Base-by-base conservation (phyloP, 2,329 filamentous ascomycete species). In the Trichothecium sympodiale region DNA sequence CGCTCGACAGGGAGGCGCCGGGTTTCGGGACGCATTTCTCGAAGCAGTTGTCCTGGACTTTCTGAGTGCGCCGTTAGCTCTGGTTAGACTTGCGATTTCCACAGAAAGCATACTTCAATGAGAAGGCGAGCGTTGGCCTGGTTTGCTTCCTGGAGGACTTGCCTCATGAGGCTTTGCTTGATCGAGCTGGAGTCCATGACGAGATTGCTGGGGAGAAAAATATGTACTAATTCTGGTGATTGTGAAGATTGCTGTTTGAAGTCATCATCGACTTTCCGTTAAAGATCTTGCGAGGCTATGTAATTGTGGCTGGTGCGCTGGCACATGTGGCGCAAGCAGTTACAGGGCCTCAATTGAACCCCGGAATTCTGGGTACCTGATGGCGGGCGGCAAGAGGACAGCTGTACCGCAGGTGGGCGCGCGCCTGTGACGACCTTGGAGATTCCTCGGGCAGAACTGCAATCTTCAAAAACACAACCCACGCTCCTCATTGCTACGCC, bases 21-120 rank as follows among this genome's bases (percentile, higher is more conserved):
- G 83, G 80, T 51, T 80, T 77, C 34, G 80, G 68, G 13, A 88
- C 64, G 59, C 83, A 89, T 56, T 77, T 78, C 32, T 83, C 74
- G 64, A 86, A 89, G 66, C 83, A 89, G 60, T 80, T 77, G 49
- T 83, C 72, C 60, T 87, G 84, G 58, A 88, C 71, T 74, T 83
- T 86, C 80, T 86, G 40, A 32, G n/a, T n/a, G n/a, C n/a, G n/a
- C n/a, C n/a, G n/a, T n/a, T n/a, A n/a, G n/a, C n/a, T n/a, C n/a
- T n/a, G n/a, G n/a, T n/a, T n/a, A n/a, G n/a, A n/a, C n/a, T n/a
- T n/a, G n/a, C n/a, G n/a, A n/a, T n/a, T n/a, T n/a, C n/a, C n/a
- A n/a, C 13, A 20, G 30, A 14, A n/a, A 30, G 28, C 44, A 32
- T 47, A 83, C 81, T 59, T 80, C 71, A 49, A 88, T 83, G 48